A percentile compares a stretch with the other conserved stretches of the same genome.
phyloP scores from a whole-genome alignment of 768 basidiomycete genomes.

The Xerocomellus amylosporus region DNA sequence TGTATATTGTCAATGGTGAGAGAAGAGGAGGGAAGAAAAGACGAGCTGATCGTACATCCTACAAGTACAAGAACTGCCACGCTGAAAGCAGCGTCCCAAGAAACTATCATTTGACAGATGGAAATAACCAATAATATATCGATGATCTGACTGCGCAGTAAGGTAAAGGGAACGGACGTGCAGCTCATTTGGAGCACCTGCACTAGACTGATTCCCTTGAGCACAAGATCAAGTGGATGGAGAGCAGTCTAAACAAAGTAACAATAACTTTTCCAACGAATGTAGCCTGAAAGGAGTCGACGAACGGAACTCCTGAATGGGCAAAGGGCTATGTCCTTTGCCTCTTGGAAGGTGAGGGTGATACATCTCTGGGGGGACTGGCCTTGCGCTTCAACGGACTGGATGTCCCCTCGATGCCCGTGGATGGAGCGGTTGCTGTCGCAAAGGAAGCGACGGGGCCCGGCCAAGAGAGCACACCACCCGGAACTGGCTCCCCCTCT shows the following conservation, averaged over 20 bases:
- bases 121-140: not conserved
- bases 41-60: not conserved
- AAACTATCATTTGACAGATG: not conserved
- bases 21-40: no score
- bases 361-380: not conserved
- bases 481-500: not conserved
- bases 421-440: not conserved
- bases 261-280: not conserved
- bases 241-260: not conserved
- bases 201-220: not conserved
- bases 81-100: not conserved
- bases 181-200: not conserved
- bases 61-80: not conserved
- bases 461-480: not conserved
- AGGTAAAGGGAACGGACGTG: not conserved
- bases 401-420: not conserved
- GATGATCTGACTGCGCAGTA: not conserved
- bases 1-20: no score
- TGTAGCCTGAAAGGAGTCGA: not conserved
- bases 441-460: not conserved
- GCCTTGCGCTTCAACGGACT: slow-evolving; percentile 24
- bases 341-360: slow-evolving; percentile 23
- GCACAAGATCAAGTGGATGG: not conserved
- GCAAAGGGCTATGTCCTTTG: slow-evolving; percentile 2
- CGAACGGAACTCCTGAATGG: not conserved